Percentiles rank a stretch among this genome's conserved stretches.
phyloP scores from a whole-genome alignment of 2,329 filamentous ascomycete genomes.

The Fusarium odoratissimum region DNA sequence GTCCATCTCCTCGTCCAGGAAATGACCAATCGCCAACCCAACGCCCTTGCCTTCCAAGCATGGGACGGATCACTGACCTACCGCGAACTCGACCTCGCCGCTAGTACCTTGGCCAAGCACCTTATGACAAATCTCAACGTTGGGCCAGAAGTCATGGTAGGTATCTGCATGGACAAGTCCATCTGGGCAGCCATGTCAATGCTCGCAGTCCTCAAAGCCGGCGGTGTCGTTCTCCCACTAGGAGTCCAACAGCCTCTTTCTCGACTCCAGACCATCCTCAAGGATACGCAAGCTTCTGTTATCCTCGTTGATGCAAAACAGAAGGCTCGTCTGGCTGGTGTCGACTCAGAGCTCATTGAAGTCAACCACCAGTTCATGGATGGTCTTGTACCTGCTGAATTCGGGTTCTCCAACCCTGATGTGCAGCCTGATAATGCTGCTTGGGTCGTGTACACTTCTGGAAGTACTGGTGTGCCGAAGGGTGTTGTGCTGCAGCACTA shows the following conservation, averaged over 20 bases:
- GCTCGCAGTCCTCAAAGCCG: background rate
- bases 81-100: background rate
- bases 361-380: background rate
- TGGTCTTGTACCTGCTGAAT: background rate
- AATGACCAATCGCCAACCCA: background rate
- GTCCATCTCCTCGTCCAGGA: background rate
- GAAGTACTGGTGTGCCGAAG: background rate
- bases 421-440: background rate
- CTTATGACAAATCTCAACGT: background rate
- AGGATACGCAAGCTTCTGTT: background rate
- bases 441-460: background rate
- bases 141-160: background rate
- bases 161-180: background rate
- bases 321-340: background rate
- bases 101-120: background rate
- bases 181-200: background rate
- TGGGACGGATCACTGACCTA: background rate
- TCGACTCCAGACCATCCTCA: background rate
- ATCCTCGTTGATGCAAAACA: background rate
- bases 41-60: background rate
- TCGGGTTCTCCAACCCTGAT: background rate
- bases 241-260: background rate
- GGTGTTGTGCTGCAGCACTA: background rate
- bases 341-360: background rate
- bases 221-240: background rate